These are phyloP conservation scores for Mycena rosella DNA, from an alignment of 768 basidiomycete genomes.

Conservation along the genomic window DNA sequence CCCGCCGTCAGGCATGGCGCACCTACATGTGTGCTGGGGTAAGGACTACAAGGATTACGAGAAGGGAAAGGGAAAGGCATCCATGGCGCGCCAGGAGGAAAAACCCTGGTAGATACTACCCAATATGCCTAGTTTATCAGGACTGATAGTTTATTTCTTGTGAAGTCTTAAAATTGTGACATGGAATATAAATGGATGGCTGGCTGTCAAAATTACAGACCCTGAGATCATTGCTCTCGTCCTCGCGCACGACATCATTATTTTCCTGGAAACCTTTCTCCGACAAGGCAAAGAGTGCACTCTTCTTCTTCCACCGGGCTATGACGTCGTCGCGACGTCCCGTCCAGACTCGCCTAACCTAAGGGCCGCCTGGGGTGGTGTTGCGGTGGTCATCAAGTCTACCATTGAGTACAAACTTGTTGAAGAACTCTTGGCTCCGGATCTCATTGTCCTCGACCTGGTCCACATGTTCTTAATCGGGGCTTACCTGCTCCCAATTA, in stretches of 20 bases:
- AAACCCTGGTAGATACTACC: too few relatives aligned
- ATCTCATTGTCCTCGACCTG: constrained; percentile 12
- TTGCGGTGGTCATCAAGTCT: neutral
- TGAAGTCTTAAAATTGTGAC: constrained; percentile 5
- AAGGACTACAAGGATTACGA: too few relatives aligned
- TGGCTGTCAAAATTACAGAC: constrained; percentile 1
- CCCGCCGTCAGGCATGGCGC: too few relatives aligned
- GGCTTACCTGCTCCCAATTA: neutral
- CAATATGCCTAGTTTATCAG: too few relatives aligned
- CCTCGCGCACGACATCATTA: neutral
- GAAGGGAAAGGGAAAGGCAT: too few relatives aligned
- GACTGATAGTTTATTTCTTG: too few relatives aligned
- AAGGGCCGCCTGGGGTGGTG: constrained; percentile 9
- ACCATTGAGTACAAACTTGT: neutral
- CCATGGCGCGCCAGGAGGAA: too few relatives aligned
- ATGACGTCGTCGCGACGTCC: neutral
- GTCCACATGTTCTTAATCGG: constrained; percentile 6
- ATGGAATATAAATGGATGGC: constrained; percentile 18
- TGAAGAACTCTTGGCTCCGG: neutral
- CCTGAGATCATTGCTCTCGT: neutral
- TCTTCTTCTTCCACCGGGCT: neutral
- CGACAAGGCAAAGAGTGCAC: constrained; percentile 1
- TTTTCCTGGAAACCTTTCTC: constrained; percentile 14
- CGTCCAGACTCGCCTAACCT: too few relatives aligned
- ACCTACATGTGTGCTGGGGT: too few relatives aligned